Base-by-base conservation (phyloP, 176 grass and related monocot genomes). In the Oryza rufipogon region DNA sequence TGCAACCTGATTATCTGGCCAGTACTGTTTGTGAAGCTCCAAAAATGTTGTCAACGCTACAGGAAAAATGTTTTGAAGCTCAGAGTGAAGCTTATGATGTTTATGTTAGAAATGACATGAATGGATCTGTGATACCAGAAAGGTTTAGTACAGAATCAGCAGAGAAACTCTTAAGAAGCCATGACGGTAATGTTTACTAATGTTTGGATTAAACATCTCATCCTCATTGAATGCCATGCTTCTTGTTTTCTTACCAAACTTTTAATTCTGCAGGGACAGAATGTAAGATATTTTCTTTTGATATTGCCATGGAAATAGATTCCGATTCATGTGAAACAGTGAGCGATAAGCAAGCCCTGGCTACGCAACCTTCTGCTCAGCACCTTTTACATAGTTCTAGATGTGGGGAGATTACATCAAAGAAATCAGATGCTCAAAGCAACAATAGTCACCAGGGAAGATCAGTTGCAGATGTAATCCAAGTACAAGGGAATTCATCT, bases 101-200 rank as follows among this genome's bases (percentile, higher is more conserved):
- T 23, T 68, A 19, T 76, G 13, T 58, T 39, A 22, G 52, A 44
- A 70, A 23, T 61, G 63, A 42, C 47, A 75, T 56, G 12, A 71
- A 23, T 14, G 64, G 48, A 46, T 79, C 68, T 74, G 15, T 61
- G 42, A 16, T 8, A 5, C 25, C 14, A 56, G 45, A 85, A 85
- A 78, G 38, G 19, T 34, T 15, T 45, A 71, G 49, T 71, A 45
- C 15, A 33, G 19, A 28, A 48, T 71, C 83, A 36, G 12, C 4
- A 61, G 52, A 71, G 1, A 56, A 78, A 85, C 60, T 47, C 22
- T 69, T 78, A 22, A 32, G n/a, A 54, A 70, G 17, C 28, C 28
- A 70, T 70, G 30, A n/a, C 14, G 83, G 74, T 85, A 77, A 69
- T 70, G 14, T 75, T 28, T 69, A 44, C 36, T 48, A 23, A 56